phyloP scores from a whole-genome alignment of 805 yeast genomes.

The Pichia cabralensis region DNA sequence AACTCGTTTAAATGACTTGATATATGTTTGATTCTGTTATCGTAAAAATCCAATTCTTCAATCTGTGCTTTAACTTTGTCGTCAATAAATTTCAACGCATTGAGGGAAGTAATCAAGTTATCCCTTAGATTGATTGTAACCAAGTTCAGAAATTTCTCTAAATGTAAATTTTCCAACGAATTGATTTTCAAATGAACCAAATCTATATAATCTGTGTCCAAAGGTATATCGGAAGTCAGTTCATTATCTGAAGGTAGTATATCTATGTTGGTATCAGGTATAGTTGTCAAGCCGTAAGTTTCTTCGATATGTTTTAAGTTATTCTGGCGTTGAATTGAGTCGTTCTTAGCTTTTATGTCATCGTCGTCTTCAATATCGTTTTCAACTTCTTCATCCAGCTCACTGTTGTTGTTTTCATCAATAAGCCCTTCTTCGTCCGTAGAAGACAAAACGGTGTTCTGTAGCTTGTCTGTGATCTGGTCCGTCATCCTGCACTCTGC shows the following conservation, averaged over 20 bases:
- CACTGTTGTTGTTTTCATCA: background rate
- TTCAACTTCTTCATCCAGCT: conserved; percentile 3
- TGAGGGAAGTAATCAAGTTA: conserved; percentile 66
- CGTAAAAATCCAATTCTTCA: conserved; percentile 81
- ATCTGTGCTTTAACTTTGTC: conserved; percentile 38
- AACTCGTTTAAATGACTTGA: conserved; percentile 59
- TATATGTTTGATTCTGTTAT: conserved; percentile 82
- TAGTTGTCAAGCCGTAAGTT: conserved; percentile 22
- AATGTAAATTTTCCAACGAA: conserved; percentile 50
- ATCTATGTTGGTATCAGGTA: conserved; percentile 37
- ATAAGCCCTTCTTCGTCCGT: too few species aligned
- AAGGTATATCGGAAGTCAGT: conserved; percentile 43
- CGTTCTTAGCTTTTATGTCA: conserved; percentile 1
- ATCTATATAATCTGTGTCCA: conserved; percentile 53
- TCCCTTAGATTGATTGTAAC: conserved; percentile 68
- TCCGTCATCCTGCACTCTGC: too few species aligned
- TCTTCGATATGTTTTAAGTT: conserved; percentile 14
- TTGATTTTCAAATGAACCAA: conserved; percentile 61
- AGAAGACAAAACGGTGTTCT: too few species aligned
- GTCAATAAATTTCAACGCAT: conserved; percentile 52
- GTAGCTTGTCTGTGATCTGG: too few species aligned
- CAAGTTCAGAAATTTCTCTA: conserved; percentile 46
- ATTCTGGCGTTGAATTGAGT: conserved; percentile 4
- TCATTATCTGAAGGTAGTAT: conserved; percentile 61
- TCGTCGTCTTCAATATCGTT: conserved; percentile 12